Evolutionary conservation across 2,329 filamentous ascomycete genomes (phyloP), one percentile per base, ranked within the genome.

Genomic region (Allantophomopsis lycopodina): DNA sequence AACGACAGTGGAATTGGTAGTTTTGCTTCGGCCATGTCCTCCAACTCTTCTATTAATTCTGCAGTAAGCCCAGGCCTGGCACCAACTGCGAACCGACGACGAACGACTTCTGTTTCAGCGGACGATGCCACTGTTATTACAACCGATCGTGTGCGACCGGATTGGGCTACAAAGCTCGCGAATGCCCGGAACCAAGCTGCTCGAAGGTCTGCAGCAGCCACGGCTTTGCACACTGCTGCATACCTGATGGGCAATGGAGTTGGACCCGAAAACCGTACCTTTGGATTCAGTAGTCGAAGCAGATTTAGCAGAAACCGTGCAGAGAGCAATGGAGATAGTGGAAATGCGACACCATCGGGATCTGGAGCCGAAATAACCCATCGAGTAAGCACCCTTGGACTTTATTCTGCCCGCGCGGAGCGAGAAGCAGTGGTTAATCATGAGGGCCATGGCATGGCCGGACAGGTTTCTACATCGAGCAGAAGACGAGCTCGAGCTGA

Each of bases 141-240:
- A 1, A 96, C 89, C 0, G 91, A 98, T 55, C 79, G 76, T 40
- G 79, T 98, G 39, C 81, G 91, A 13, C 91, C 91, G 1, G 91
- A 98, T 51, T 98, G 91, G 91, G 77, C 85, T 1, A 80, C 82
- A 42, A 98, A 96, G 57, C 67, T 98, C 38, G 77, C 83, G 11
- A 75, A 83, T 50, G 89, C 89, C 41, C 77, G 87, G 40, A 79
- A 85, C 5, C 86, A 95, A 55, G 81, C 87, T 46, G 76, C 91
- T 5, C 73, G 91, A 43, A 71, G 91, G 47, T 85, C 91, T 17
- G 91, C 91, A 1, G 91, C 91, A 0, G 91, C 91, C 0, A 96
- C 91, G 0, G 89, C 91, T 13, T 63, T 96, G 4, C 91, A 98
- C 50, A 94, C 91, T 20, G 91, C 91, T 5, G 91, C 91, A 1